Conservation (phyloP, 305 asterid species). For the Fraxinus albicans region DNA sequence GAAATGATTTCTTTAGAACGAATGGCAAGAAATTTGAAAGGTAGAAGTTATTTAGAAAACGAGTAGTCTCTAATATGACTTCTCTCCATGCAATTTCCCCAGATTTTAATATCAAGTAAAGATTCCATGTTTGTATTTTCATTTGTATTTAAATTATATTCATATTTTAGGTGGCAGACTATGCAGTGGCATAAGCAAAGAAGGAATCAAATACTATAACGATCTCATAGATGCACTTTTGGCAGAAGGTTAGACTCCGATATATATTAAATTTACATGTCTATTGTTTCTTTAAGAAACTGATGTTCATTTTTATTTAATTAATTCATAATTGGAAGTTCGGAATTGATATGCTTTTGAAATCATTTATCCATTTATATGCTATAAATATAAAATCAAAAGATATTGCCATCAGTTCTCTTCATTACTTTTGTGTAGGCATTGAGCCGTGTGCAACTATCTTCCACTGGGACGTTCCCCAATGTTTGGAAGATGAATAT, state of each 20-base stretch:
- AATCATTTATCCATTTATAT: too few relatives aligned
- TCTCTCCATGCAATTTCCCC: background rate
- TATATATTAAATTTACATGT: too few relatives aligned
- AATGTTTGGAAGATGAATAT: slow-evolving; percentile 22
- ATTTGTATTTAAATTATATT: too few relatives aligned
- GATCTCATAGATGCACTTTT: slow-evolving; percentile 19
- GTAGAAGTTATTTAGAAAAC: too few relatives aligned
- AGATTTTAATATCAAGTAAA: too few relatives aligned
- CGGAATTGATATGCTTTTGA: too few relatives aligned
- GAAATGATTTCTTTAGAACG: background rate
- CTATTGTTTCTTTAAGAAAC: background rate
- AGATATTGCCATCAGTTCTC: background rate
- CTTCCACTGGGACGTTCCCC: slow-evolving; percentile 26
- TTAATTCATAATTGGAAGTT: background rate
- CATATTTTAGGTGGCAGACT: slow-evolving; percentile 11
- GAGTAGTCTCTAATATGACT: background rate
- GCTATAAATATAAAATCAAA: too few relatives aligned
- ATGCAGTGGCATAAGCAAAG: slow-evolving; percentile 16
- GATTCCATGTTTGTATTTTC: too few relatives aligned
- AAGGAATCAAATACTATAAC: slow-evolving; percentile 17
- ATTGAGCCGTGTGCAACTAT: slow-evolving; percentile 24
- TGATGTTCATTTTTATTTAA: background rate
- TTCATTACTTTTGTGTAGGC: background rate
- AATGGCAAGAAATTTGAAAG: too few relatives aligned
- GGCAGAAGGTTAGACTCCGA: background rate